These are phyloP conservation scores for Harrya chromipes DNA, from an alignment of 768 basidiomycete species.

Conservation along the genomic window DNA sequence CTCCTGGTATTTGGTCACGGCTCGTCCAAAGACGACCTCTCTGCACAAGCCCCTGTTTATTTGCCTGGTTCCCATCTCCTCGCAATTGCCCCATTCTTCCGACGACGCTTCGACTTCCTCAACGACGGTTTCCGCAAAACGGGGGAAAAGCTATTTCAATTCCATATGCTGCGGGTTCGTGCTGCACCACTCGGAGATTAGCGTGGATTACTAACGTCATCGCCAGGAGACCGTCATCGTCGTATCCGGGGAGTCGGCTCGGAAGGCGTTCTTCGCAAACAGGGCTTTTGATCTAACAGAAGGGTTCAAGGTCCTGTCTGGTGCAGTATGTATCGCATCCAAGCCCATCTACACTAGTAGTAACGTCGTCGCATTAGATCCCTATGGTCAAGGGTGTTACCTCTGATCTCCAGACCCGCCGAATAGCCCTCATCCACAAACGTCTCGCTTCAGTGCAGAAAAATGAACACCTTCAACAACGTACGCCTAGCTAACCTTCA, in stretches of 20 bases:
- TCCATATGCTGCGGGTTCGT: constrained; percentile 64
- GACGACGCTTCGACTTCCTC: constrained; percentile 66
- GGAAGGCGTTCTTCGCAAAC: constrained; percentile 66
- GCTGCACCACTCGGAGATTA: constrained; percentile 7
- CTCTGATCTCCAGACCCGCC: constrained; percentile 59
- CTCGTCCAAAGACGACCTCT: constrained; percentile 45
- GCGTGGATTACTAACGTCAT: constrained; percentile 19
- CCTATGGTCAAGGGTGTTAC: constrained; percentile 76
- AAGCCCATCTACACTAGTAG: constrained; percentile 14
- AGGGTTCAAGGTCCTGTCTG: constrained; percentile 77
- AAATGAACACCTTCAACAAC: constrained; percentile 53
- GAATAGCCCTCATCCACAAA: constrained; percentile 66
- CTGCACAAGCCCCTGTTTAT: constrained; percentile 42
- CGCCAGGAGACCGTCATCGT: constrained; percentile 70
- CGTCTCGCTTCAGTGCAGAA: constrained; percentile 63
- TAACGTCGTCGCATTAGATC: constrained; percentile 43
- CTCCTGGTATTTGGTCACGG: constrained; percentile 37
- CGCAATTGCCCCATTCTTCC: constrained; percentile 66
- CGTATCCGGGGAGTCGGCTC: constrained; percentile 69
- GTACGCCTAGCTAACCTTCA: constrained; percentile 40
- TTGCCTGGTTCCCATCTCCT: constrained; percentile 59
- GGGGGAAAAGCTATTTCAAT: constrained; percentile 64
- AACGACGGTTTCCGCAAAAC: constrained; percentile 69
- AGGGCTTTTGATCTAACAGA: constrained; percentile 73
- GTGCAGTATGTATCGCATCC: constrained; percentile 52